Base-by-base conservation (phyloP, 2,329 filamentous ascomycete species). In the Neofusicoccum cordaticola region DNA sequence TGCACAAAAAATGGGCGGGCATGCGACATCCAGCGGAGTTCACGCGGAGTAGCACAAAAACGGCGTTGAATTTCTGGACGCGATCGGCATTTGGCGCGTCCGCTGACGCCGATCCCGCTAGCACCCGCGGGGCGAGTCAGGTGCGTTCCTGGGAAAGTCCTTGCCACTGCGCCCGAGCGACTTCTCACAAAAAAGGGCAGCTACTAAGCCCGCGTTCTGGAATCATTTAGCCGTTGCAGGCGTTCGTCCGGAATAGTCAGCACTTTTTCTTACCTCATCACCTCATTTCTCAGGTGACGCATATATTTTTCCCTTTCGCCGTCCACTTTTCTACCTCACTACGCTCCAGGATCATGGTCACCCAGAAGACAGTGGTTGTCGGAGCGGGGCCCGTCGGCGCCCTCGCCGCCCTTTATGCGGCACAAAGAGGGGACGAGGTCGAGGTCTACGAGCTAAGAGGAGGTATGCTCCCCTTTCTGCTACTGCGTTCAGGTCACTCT, bases 331-430 rank as follows among this genome's bases (percentile, higher is more conserved):
- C 39, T 17, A 5, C 41, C 12, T 6, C 27, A 39, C 37, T 42
- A 12, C 48, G 31, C 39, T 15, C 31, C 41, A 39, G 17, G 37
- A 44, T 37, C 41, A 66, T 65, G 60, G 68, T 68, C 39, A 75
- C 71, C 66, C 85, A 91, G 71, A 95, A 92, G 78, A 87, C 90
- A 63, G 85, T 96, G 19, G 85, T 99, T 52, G 89, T 99, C 56
- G 95, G 95, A 62, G 95, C 93, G 63, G 95, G 95, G 1, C 95
- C 95, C 0, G 95, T 99, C 7, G 95, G 95, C 44, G 92, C 93
- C 11, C 82, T 99, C 47, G 93, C 95, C 27, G 95, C 93, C 48
- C 81, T 99, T 5, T 99, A 98, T 81, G 94, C 95, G 62, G 94
- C 95, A 3, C 86, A 90, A 70, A 85, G 94, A 75, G 95, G 93